Evolutionary conservation across 2,329 filamentous ascomycete genomes (phyloP).

Genomic region (Colletotrichum tropicale): DNA sequence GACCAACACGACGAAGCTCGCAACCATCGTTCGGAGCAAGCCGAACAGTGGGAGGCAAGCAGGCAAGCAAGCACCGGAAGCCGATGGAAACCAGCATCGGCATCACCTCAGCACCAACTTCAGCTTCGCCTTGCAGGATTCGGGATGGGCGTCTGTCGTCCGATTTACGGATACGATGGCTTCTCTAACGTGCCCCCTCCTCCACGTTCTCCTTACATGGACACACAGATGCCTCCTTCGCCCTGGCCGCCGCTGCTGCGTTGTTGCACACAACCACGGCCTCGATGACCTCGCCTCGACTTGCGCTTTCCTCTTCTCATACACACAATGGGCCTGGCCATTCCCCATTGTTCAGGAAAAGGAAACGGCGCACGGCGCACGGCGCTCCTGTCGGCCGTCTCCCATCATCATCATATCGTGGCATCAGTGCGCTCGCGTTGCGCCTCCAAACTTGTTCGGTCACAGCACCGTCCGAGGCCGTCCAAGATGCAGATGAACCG

Average conservation of each 20-base stretch:
- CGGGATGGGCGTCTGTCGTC: background rate
- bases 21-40: background rate
- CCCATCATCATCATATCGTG: background rate
- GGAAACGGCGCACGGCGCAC: conserved; percentile 1
- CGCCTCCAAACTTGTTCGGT: conserved; percentile 13
- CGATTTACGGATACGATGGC: background rate
- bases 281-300: background rate
- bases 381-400: background rate
- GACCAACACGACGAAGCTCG: background rate
- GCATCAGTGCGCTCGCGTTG: conserved; percentile 15
- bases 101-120: background rate
- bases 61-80: background rate
- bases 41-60: background rate
- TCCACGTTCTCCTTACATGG: background rate
- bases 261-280: background rate
- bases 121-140: background rate
- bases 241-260: background rate
- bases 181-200: background rate
- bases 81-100: background rate
- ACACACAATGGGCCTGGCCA: background rate
- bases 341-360: background rate
- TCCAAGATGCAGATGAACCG: background rate
- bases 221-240: background rate
- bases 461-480: conserved; percentile 21
- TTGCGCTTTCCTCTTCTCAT: background rate